Base-by-base conservation (phyloP, 2,329 filamentous ascomycete species). In the Stachybotrys elegans region DNA sequence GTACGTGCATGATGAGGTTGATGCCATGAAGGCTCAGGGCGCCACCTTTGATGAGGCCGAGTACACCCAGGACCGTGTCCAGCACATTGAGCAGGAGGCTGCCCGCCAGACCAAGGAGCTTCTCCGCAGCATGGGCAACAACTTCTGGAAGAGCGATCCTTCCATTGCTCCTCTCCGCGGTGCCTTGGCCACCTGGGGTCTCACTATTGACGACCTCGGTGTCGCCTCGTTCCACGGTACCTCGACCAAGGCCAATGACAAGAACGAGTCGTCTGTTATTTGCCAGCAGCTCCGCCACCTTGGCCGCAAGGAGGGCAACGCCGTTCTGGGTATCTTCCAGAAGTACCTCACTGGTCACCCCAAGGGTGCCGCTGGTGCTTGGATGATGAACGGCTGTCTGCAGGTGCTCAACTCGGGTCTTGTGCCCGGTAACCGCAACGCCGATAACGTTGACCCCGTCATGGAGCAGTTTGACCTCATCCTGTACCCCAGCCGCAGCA, bases 401-500 rank as follows among this genome's bases (percentile, higher is more conserved):
- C 93, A 98, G 68, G 89, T 96, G 37, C 81, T 98, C 57, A 95
- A 97, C 75, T 85, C 79, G 42, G 93, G 93, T 61, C 76, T 98
- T 40, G 92, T 98, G 20, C 93, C 93, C 13, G 93, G 93, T 48
- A 98, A 98, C 74, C 86, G 91, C 60, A 98, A 98, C 58, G 93
- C 93, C 42, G 93, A 98, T 73, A 98, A 98, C 55, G 83, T 98
- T 44, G 93, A 98, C 64, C 82, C 91, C 63, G 78, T 91, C 55
- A 94, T 98, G 87, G 92, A 97, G 77, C 81, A 96, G 65, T 98
- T 93, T 57, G 93, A 98, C 65, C 87, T 95, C 72, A 95, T 98
- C 55, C 88, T 97, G 51, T 98, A 96, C 70, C 93, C 93, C 38
- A 95, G 87, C 70, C 87, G 88, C 58, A 87, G 83, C 66, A 91